phyloP scores from a whole-genome alignment of 129 eudicot species.

The Lactuca saligna region DNA sequence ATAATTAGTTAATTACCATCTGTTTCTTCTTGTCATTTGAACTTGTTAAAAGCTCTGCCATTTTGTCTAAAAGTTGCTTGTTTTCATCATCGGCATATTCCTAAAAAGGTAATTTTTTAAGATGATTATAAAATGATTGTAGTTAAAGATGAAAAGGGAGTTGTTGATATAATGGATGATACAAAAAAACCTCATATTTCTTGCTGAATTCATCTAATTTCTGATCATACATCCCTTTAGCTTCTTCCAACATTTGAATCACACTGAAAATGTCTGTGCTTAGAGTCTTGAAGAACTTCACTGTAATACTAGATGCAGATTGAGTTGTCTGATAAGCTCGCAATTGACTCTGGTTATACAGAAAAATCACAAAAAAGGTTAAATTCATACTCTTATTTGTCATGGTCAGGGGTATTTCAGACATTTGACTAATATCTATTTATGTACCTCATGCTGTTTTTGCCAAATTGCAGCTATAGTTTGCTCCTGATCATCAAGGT shows the following conservation, averaged over 20 bases:
- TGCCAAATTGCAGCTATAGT: slow-evolving; percentile 45
- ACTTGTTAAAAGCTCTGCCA: slow-evolving; percentile 63
- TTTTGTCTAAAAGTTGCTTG: slow-evolving; percentile 46
- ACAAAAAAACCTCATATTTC: slow-evolving; percentile 48
- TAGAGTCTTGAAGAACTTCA: slow-evolving; percentile 46
- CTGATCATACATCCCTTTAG: slow-evolving; percentile 31
- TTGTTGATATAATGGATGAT: not conserved
- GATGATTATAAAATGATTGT: not conserved
- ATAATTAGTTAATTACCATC: slow-evolving; percentile 32
- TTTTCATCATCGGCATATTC: slow-evolving; percentile 58
- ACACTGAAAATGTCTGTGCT: slow-evolving; percentile 34
- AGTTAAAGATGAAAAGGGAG: not conserved
- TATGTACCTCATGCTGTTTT: slow-evolving; percentile 55
- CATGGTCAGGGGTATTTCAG: not conserved
- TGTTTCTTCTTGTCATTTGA: slow-evolving; percentile 65
- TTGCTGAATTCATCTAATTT: slow-evolving; percentile 42
- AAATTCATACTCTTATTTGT: not conserved
- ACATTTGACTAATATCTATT: slow-evolving; percentile 13
- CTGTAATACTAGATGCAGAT: slow-evolving; percentile 37
- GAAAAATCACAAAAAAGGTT: not conserved
- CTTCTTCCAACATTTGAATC: slow-evolving; percentile 52
- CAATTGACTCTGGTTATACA: slow-evolving; percentile 38
- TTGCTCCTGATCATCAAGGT: slow-evolving; percentile 48
- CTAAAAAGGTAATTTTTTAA: slow-evolving; percentile 20
- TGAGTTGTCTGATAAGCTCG: slow-evolving; percentile 53